Evolutionary conservation across 306 rosid genomes (phyloP).

Genomic region (Vicia sativa): DNA sequence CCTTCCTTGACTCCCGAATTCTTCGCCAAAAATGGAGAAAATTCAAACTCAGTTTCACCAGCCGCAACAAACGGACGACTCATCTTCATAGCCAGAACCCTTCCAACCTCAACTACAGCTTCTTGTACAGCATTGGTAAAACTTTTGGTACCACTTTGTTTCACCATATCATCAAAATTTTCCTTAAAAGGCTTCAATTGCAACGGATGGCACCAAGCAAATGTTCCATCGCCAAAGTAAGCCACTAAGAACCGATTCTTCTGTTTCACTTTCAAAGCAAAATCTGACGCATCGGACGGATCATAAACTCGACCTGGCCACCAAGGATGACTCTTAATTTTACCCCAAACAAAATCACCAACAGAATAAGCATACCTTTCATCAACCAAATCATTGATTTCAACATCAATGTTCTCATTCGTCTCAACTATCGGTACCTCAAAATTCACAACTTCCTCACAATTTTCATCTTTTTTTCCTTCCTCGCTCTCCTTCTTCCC

Average conservation of each 20-base stretch:
- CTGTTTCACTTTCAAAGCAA: slow-evolving; percentile 56
- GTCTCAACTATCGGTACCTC: slow-evolving; percentile 52
- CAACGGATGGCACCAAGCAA: slow-evolving; percentile 82
- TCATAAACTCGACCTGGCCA: slow-evolving; percentile 83
- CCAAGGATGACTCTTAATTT: slow-evolving; percentile 74
- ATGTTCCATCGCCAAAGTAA: slow-evolving; percentile 74
- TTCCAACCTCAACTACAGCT: slow-evolving; percentile 65
- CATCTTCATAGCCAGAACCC: slow-evolving; percentile 56
- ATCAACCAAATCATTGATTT: slow-evolving; percentile 42
- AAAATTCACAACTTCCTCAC: slow-evolving; percentile 31
- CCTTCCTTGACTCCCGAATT: slow-evolving; percentile 78
- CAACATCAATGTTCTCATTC: slow-evolving; percentile 47
- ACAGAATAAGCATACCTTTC: slow-evolving; percentile 45
- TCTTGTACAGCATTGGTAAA: slow-evolving; percentile 66
- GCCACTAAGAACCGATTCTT: slow-evolving; percentile 59
- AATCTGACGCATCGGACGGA: slow-evolving; percentile 59
- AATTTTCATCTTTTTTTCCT: background rate
- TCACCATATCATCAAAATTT: slow-evolving; percentile 59
- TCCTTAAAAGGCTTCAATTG: slow-evolving; percentile 73
- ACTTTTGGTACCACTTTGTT: slow-evolving; percentile 48
- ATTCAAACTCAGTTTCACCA: slow-evolving; percentile 34
- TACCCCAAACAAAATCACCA: slow-evolving; percentile 91
- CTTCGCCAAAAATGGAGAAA: slow-evolving; percentile 26
- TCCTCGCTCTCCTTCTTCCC: slow-evolving; percentile 32
- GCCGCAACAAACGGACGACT: slow-evolving; percentile 37